Evolutionary conservation across 108 stramenopile species (phyloP), one percentile per base, ranked within the genome.

Genomic region (Schizochytrium sp.): DNA sequence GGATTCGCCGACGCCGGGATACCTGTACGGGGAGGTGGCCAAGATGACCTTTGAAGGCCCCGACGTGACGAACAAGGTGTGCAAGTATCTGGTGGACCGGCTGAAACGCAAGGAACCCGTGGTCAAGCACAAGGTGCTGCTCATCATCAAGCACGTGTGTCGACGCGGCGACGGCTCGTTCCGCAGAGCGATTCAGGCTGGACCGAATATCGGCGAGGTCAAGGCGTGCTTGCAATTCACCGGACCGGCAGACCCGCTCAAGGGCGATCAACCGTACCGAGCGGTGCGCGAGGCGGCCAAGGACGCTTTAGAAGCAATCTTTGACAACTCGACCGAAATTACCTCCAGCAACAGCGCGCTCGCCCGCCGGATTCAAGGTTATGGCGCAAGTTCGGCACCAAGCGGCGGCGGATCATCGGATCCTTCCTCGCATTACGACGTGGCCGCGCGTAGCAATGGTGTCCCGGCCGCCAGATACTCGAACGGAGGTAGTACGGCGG

Each of bases 21-120:
- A 99, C 93, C 93, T 99, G 93, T 98, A 97, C 92, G 93, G 94
- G 34, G 98, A 99, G 90, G 97, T 99, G 72, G 96, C 96, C 90
- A 96, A 96, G 90, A 96, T 95, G 91, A 95, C 96, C 21, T 91
- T 95, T 41, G 92, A 94, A 41, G 93, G 95, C 72, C 96, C 95
- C 72, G 92, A 94, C 59, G 94, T 91, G 4, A 96, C 95, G 89
- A 47, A 88, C 25, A 96, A 98, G 87, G 93, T 97, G 57, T 93
- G 92, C 16, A 89, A 89, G 5, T 98, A 93, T 92, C 93, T 99
- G 59, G 90, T 93, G 19, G 63, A 89, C 25, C 92, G 97, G 23
- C 92, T 98, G 58, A 89, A 93, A 83, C 95, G 96, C 72, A 93
- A 95, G 59, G 97, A 98, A 89, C 94, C 95, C 87, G 96, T 98